Base-by-base conservation (phyloP, 768 basidiomycete genomes). In the Boletus reticuloceps region DNA sequence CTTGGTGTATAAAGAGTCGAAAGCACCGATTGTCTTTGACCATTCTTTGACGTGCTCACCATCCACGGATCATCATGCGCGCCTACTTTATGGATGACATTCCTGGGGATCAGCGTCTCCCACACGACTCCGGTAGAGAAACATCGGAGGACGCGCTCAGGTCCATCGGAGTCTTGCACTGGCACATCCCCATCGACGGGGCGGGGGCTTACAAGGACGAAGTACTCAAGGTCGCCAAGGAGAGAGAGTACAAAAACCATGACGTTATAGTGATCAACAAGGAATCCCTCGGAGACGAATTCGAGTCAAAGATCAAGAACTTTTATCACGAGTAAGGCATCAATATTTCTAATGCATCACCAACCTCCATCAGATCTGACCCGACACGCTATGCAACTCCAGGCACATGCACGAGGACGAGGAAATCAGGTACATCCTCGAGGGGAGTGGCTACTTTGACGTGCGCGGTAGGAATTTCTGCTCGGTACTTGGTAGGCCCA, bases 351-450 rank as follows among this genome's bases (percentile, higher is more conserved):
- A 27, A n/a, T 14, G 13, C 13, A 32, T 14, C 29, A 9, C 47
- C 17, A 13, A 13, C 9, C 13, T 19, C 6, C 22, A 5, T 34
- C 10, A 6, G 34, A 37, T 36, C 27, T 38, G 7, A 44, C 51
- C 31, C 48, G 20, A 54, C 27, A 14, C 34, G 11, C n/a, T 6
- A n/a, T 17, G 11, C 16, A 12, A 34, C 11, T n/a, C 9, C 64
- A 91, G 89, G 66, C 93, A 95, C 66, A 81, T 95, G 77, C 93
- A 96, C 64, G 93, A 95, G 70, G 94, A 96, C 63, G 94, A 98
- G 67, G 94, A 95, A 74, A 95, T 94, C 66, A 80, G 93, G 6
- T 96, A 89, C 66, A 82, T 94, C 60, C 77, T 91, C 31, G 79
- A 81, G 5, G 94, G 94, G 19, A 84, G 82, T 46, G 94, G 92